Evolutionary conservation across 2,329 filamentous ascomycete genomes (phyloP), one percentile per base, ranked within the genome.

Genomic region (Ceratocystis harringtonii): DNA sequence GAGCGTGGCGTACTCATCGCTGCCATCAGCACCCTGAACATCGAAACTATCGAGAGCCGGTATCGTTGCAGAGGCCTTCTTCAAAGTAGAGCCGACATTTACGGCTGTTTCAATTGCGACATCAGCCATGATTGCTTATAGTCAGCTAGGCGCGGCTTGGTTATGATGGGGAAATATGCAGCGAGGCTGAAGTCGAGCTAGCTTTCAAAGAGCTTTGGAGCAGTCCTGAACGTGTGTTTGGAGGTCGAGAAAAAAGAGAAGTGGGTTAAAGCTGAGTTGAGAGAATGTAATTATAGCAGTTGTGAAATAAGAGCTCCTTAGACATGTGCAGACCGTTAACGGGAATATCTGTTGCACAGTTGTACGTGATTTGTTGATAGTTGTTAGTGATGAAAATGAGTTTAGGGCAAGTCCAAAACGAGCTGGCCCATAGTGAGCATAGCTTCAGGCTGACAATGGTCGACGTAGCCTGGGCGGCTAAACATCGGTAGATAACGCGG

Each of bases 1-100:
- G 76, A 97, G 82, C 50, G 87, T 91, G 63, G 89, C 90, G 76
- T 99, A 99, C 75, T 97, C 92, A 75, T 97, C 92, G 70, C 85
- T 89, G 62, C 86, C 87, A 72, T 96, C 91, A 65, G 84, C 84
- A 17, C 85, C 83, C 68, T 91, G 80, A 68, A 90, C 91, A 76
- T 96, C 92, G 69, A 96, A 85, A 70, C 88, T 87, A 75, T 96
- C 91, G 76, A 96, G 87, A 76, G 89, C 92, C 50, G 90, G 89
- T 77, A 96, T 94, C 72, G 87, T 86, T 69, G 87, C 88, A 63
- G 87, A 84, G 72, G 86, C 80, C 80, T 90, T 95, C 80, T 88
- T 92, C 78, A 91, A 88, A 75, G 88, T 86, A 74, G 85, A 82
- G 76, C 86, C 55, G 70, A 81, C 83, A 81, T 85, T 88, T 75